Evolutionary conservation across 1,284 basidiomycete species (phyloP).

Genomic region (Chondrostereum purpureum): DNA sequence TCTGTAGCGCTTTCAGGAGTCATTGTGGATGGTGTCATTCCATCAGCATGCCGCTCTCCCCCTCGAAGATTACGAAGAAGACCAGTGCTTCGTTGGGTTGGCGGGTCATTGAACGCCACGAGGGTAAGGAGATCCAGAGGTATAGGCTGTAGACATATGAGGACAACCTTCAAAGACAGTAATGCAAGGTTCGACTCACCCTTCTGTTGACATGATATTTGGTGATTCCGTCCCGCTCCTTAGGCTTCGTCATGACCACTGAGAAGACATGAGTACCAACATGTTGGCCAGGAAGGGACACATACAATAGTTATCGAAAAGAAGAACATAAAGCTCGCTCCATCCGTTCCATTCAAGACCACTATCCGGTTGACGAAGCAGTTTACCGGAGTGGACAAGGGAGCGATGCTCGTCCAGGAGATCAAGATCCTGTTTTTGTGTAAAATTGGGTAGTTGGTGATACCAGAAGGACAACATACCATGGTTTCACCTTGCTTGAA

Average conservation of each 20-base stretch:
- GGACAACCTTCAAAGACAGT: background rate
- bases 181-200: constrained; percentile 36
- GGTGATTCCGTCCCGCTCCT: constrained; percentile 63
- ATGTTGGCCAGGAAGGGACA: constrained; percentile 10
- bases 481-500: constrained; percentile 76
- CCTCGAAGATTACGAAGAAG: constrained; percentile 50
- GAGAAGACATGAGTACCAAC: constrained; percentile 12
- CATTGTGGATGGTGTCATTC: constrained; percentile 15
- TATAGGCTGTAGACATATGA: constrained; percentile 55
- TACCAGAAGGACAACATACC: constrained; percentile 40
- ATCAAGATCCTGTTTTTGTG: constrained; percentile 81
- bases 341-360: constrained; percentile 75
- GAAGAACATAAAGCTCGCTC: constrained; percentile 79
- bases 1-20: constrained; percentile 43
- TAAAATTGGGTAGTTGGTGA: no score
- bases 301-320: constrained; percentile 91
- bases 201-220: constrained; percentile 77
- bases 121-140: constrained; percentile 71
- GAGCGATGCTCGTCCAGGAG: constrained; percentile 77
- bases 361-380: constrained; percentile 79
- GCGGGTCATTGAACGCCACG: constrained; percentile 68
- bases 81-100: constrained; percentile 57
- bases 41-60: constrained; percentile 24
- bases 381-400: constrained; percentile 74
- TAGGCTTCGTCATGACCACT: constrained; percentile 86